Evolutionary conservation across 371 early-diverging fungal genomes (phyloP).

Genomic region (Mucor circinelloides): DNA sequence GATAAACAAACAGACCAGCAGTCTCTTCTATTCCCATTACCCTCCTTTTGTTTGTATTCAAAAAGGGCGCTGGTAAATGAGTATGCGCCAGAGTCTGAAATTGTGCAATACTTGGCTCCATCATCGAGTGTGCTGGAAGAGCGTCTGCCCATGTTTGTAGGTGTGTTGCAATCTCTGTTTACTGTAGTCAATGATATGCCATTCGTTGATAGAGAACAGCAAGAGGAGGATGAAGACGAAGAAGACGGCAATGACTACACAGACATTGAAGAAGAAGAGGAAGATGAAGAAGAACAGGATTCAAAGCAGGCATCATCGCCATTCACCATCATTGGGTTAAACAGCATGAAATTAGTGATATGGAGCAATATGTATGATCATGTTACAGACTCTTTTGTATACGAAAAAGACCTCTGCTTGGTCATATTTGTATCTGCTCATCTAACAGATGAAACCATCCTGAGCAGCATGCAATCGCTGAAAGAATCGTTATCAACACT

Average conservation of each 20-base stretch:
- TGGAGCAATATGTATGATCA: slow-evolving; percentile 19
- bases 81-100: slow-evolving; percentile 27
- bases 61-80: slow-evolving; percentile 20
- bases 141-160: slow-evolving; percentile 28
- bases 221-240: neutral
- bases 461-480: slow-evolving; percentile 11
- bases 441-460: slow-evolving; percentile 10
- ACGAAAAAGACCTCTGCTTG: slow-evolving; percentile 21
- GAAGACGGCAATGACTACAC: slow-evolving; percentile 6
- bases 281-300: neutral
- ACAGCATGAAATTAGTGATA: slow-evolving; percentile 18
- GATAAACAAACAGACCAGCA: neutral
- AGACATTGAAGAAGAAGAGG: slow-evolving; percentile 13
- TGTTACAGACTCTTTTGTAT: neutral
- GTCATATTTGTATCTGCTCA: slow-evolving; percentile 19
- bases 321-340: slow-evolving; percentile 25
- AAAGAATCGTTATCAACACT: slow-evolving; percentile 6
- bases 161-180: slow-evolving; percentile 27
- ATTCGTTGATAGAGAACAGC: neutral
- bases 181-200: slow-evolving; percentile 24
- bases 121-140: slow-evolving; percentile 12
- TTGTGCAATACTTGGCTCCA: slow-evolving; percentile 25
- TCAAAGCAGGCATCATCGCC: neutral
- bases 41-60: slow-evolving; percentile 30
- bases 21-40: slow-evolving; percentile 10